These are phyloP conservation scores for Xylaria longipes DNA, from an alignment of 495 filamentous ascomycete genomes.

Conservation along the genomic window DNA sequence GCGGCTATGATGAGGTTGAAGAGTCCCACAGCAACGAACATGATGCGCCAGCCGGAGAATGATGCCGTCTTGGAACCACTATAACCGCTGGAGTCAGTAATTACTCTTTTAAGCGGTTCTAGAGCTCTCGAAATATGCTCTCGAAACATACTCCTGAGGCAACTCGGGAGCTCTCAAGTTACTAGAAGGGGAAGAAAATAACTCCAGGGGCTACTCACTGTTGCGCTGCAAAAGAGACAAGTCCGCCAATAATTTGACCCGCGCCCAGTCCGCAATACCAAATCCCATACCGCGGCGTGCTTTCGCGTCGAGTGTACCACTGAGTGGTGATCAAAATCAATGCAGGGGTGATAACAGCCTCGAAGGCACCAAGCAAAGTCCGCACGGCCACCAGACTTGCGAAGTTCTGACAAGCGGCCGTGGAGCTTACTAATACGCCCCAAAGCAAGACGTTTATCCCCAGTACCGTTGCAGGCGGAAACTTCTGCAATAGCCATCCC, in stretches of 20 bases:
- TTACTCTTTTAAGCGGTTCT: no score
- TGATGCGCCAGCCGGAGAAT: conserved; percentile 65
- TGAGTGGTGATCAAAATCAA: conserved; percentile 59
- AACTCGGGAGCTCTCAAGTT: no score
- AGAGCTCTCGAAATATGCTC: no score
- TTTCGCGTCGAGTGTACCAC: conserved; percentile 71
- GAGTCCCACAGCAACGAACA: conserved; percentile 63
- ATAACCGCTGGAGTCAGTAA: no score
- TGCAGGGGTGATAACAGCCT: conserved; percentile 66
- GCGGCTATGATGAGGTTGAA: conserved; percentile 58
- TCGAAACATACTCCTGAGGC: no score
- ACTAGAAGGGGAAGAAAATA: no score
- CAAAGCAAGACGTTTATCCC: conserved; percentile 54
- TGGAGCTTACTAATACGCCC: conserved; percentile 57
- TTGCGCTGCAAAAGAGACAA: conserved; percentile 67
- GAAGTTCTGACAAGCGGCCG: conserved; percentile 54
- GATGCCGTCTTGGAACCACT: conserved; percentile 43
- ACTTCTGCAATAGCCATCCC: conserved; percentile 52
- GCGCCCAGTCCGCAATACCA: conserved; percentile 69
- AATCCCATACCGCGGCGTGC: conserved; percentile 65
- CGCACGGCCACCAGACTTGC: conserved; percentile 41
- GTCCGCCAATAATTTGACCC: conserved; percentile 67
- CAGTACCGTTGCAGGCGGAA: conserved; percentile 54
- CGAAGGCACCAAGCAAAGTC: conserved; percentile 66
- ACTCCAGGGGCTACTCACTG: no score